These are phyloP conservation scores for Vinca minor DNA, from an alignment of 257 asterid genomes.

Conservation along the genomic window DNA sequence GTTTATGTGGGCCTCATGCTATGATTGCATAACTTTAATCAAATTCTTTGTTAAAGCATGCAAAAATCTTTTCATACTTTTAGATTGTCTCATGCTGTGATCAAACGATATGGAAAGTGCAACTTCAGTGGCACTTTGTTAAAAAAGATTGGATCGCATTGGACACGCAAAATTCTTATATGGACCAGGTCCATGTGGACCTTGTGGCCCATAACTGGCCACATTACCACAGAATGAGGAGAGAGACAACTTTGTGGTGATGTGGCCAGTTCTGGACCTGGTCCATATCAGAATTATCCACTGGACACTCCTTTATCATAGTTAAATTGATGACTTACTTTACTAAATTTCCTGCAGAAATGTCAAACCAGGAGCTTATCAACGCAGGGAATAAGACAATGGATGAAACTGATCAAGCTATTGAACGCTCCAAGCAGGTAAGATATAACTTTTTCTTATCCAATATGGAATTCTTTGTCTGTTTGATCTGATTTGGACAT, in stretches of 20 bases:
- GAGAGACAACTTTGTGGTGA: no score
- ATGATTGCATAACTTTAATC: not conserved
- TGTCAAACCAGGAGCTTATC: conserved; percentile 96
- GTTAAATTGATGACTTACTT: not conserved
- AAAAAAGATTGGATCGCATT: no score
- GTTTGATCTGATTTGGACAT: conserved; percentile 17
- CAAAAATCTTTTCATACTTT: not conserved
- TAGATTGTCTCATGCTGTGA: not conserved
- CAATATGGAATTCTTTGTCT: conserved; percentile 10
- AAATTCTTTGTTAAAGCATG: not conserved
- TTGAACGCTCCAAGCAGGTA: conserved; percentile 99
- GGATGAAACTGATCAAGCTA: conserved; percentile 99
- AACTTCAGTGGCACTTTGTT: not conserved
- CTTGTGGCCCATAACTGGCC: no score
- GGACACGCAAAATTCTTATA: no score
- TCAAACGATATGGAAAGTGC: not conserved
- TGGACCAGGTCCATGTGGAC: no score
- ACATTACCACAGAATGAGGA: no score
- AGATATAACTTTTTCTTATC: conserved; percentile 14
- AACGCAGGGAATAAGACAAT: conserved; percentile 61
- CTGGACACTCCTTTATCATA: not conserved
- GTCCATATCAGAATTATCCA: no score
- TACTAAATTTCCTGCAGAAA: conserved; percentile 37
- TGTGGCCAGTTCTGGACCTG: no score
- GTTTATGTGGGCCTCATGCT: not conserved